Base-by-base conservation (phyloP, 139 green algal genomes). In the Picochlorum sp. region DNA sequence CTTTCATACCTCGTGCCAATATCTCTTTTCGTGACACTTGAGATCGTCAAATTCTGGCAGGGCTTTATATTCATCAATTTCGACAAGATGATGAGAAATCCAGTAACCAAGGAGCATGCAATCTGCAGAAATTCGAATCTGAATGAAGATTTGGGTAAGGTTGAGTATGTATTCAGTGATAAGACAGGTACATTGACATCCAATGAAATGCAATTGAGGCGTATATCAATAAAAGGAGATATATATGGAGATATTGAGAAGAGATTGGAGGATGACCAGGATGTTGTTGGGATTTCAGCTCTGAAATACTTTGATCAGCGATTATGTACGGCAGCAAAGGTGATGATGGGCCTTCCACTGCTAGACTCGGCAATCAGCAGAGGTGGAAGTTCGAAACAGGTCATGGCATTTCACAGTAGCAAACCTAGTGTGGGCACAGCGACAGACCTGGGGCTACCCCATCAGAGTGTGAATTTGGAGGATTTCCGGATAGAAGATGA, bases 1-100 rank as follows among this genome's bases (percentile, higher is more conserved):
- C 84, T 87, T 30, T 84, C 78, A 16, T 97, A 96, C 73, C 81
- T 99, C 50, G 93, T 99, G 24, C 94, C 94, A 64, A 99, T 99
- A 69, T 95, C 88, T 0, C 81, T 99, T 55, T 99, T 96, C 66
- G 94, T 99, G 45, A 92, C 90, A 4, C 85, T 98, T 38, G 94
- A 99, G 72, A 87, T 95, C 57, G 86, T 96, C 18, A 95, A 95
- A 77, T 83, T 96, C 57, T 80, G 78, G 55, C 75, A 83, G 75
- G 78, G 73, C 51, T 87, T 95, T 61, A 66, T 89, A 7, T 95
- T 88, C 74, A 90, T 95, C 62, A 84, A 85, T 62, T 58, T 70
- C 20, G 89, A 96, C 67, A 71, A 72, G 24, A 68, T 81, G 28
- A 94, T 95, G 88, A 80, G 83, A 58, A 81, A 95, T 61, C 62